phyloP scores from a whole-genome alignment of 2,329 filamentous ascomycete species.

The Parafenestella ontariensis region DNA sequence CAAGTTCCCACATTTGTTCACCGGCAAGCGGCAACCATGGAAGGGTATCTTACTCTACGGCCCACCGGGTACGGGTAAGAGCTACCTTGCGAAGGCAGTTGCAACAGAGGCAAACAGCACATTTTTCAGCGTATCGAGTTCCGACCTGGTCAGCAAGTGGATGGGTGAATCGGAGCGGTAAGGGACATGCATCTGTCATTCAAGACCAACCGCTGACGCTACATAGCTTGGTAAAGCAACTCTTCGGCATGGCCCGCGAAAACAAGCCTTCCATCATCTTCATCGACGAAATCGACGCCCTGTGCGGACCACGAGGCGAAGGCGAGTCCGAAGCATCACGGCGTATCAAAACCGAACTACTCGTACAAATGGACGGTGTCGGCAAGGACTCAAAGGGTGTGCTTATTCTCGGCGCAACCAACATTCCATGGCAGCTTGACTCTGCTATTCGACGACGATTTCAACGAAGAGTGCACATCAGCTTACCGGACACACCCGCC shows the following conservation, averaged over 20 bases:
- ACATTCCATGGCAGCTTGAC: slow-evolving; percentile 98
- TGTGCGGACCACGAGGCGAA: slow-evolving; percentile 90
- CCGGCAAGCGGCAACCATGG: slow-evolving; percentile 96
- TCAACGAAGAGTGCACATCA: slow-evolving; percentile 95
- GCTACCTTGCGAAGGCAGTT: slow-evolving; percentile 95
- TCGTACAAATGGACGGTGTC: slow-evolving; percentile 99
- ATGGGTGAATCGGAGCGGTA: slow-evolving; percentile 99
- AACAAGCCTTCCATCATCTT: slow-evolving; percentile 99
- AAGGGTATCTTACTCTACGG: slow-evolving; percentile 97
- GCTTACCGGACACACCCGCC: slow-evolving; percentile 83
- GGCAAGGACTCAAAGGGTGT: slow-evolving; percentile 95
- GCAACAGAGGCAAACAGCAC: slow-evolving; percentile 98
- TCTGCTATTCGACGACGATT: slow-evolving; percentile 95
- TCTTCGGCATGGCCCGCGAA: slow-evolving; percentile 97
- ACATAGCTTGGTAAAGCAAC: slow-evolving; percentile 84
- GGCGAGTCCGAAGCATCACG: slow-evolving; percentile 97
- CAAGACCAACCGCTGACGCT: slow-evolving; percentile 10
- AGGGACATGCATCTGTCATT: slow-evolving; percentile 19
- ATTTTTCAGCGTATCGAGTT: slow-evolving; percentile 98
- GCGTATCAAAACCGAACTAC: slow-evolving; percentile 96
- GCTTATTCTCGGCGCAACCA: slow-evolving; percentile 92
- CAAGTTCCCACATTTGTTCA: slow-evolving; percentile 96
- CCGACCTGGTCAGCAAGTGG: slow-evolving; percentile 98
- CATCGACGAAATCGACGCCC: slow-evolving; percentile 96
- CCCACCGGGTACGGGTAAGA: slow-evolving; percentile 96